A percentile compares a stretch with the other conserved stretches of the same genome.
Conservation (phyloP, 495 filamentous ascomycete species). For the Astrocystis sublimbata region DNA sequence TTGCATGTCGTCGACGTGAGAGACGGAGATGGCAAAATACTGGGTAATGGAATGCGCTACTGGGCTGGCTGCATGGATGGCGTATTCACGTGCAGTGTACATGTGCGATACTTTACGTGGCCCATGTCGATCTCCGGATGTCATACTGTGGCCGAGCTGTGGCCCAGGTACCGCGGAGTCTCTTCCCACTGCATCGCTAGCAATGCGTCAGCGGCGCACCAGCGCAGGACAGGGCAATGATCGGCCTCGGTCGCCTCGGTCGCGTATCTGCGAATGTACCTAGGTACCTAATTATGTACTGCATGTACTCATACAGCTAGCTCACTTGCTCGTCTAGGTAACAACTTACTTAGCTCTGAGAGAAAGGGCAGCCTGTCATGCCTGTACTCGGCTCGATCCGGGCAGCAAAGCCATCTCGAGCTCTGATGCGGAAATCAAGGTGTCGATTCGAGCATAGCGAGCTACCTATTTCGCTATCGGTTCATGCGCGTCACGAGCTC, state of each 20-base stretch:
- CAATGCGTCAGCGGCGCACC: slow-evolving; percentile 12
- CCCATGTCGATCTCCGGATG: not conserved
- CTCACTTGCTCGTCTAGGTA: too few relatives aligned
- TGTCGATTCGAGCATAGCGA: not conserved
- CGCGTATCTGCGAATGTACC: not conserved
- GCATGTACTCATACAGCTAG: too few relatives aligned
- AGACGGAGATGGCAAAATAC: slow-evolving; percentile 8
- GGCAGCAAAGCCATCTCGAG: too few relatives aligned
- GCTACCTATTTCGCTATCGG: not conserved
- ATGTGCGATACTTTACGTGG: not conserved
- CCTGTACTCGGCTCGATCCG: not conserved
- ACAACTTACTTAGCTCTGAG: not conserved
- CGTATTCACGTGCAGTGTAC: not conserved
- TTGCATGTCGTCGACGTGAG: slow-evolving; percentile 21
- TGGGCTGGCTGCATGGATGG: slow-evolving; percentile 3
- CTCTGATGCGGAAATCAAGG: too few relatives aligned
- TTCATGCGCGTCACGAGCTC: slow-evolving; percentile 12
- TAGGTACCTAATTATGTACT: too few relatives aligned
- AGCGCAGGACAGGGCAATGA: slow-evolving; percentile 4
- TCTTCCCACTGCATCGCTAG: not conserved
- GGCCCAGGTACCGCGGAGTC: not conserved
- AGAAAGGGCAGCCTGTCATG: not conserved
- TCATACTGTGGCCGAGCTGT: too few relatives aligned
- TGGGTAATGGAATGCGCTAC: slow-evolving; percentile 16
- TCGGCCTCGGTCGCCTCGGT: not conserved